Base-by-base conservation (phyloP, 352 stramenopile genomes). In the Phytophthora pinifolia region DNA sequence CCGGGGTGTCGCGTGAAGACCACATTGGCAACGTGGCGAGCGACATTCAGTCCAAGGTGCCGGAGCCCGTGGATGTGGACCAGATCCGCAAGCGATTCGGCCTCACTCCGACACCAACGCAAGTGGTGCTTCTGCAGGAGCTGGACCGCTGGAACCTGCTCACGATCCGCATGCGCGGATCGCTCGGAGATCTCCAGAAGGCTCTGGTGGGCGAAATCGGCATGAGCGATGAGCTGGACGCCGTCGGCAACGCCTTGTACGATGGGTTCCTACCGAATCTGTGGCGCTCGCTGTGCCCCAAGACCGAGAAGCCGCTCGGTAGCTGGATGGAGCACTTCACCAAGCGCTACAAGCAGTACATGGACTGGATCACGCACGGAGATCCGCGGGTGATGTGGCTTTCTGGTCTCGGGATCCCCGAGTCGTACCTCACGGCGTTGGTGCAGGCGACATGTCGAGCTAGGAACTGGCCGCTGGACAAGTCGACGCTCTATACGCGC, bases 251-350 rank as follows among this genome's bases (percentile, higher is more conserved):
- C 33, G 86, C 85, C 0, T 61, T 98, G 0, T 98, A 97, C 70
- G 94, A 98, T 46, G 94, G 91, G 1, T 97, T 97, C 44, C 59
- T 98, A 15, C 95, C 95, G 1, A 84, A 81, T 29, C 88, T 96
- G 49, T 98, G 95, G 95, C 75, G 85, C 9, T 66, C 74, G 22
- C 59, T 98, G 20, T 94, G 83, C 35, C 95, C 94, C 9, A 90
- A 92, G 65, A 98, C 94, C 0, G 79, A 98, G 54, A 98, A 98
- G 49, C 92, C 92, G 4, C 74, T 98, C n/a, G 94, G 94, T 6
- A 96, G 83, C 38, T 98, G 94, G 94, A 98, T 98, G 85, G 75
- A 84, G 33, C 91, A 98, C 69, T 98, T 98, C 60, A 92, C 77
- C 41, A 49, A 65, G 37, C 74, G 94, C 12, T 89, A 92, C 67